These are phyloP conservation scores for Tilletia caries DNA, from an alignment of 1,284 basidiomycete genomes.

Conservation along the genomic window DNA sequence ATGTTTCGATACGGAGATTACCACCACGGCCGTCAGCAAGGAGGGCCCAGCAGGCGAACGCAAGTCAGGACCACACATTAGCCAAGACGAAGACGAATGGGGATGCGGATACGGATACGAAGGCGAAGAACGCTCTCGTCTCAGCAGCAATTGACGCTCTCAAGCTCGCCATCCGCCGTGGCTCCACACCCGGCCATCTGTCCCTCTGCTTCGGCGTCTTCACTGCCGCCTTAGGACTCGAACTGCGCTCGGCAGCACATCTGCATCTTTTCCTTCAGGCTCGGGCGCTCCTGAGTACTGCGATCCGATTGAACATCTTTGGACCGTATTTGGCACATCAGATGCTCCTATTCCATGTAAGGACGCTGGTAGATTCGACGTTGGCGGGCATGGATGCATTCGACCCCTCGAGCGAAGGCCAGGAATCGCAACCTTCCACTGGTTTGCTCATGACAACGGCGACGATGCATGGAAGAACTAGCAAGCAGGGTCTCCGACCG, in stretches of 20 bases:
- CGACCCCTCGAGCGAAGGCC: too few species aligned
- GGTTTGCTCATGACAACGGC: too few species aligned
- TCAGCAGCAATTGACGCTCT: constrained; percentile 19
- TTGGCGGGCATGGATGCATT: constrained; percentile 18
- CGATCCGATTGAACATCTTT: constrained; percentile 82
- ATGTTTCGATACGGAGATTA: constrained; percentile 14
- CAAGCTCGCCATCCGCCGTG: constrained; percentile 28
- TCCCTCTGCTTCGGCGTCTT: constrained; percentile 85
- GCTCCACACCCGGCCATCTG: constrained; percentile 67
- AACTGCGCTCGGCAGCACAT: constrained; percentile 72
- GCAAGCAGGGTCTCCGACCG: constrained; percentile 1
- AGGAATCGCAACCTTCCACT: too few species aligned
- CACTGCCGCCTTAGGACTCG: constrained; percentile 71
- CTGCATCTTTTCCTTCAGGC: constrained; percentile 91
- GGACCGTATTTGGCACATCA: constrained; percentile 92
- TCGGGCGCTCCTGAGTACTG: constrained; percentile 80
- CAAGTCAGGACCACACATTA: background rate
- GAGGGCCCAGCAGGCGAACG: background rate
- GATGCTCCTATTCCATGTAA: constrained; percentile 70
- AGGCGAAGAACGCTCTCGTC: constrained; percentile 14
- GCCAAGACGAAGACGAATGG: background rate
- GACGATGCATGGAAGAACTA: background rate
- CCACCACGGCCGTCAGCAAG: constrained; percentile 15
- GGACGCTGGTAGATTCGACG: constrained; percentile 15
- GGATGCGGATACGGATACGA: background rate